Evolutionary conservation across 768 basidiomycete species (phyloP), one percentile per base, ranked within the genome.

Genomic region (Phanerodontia chrysosporium): DNA sequence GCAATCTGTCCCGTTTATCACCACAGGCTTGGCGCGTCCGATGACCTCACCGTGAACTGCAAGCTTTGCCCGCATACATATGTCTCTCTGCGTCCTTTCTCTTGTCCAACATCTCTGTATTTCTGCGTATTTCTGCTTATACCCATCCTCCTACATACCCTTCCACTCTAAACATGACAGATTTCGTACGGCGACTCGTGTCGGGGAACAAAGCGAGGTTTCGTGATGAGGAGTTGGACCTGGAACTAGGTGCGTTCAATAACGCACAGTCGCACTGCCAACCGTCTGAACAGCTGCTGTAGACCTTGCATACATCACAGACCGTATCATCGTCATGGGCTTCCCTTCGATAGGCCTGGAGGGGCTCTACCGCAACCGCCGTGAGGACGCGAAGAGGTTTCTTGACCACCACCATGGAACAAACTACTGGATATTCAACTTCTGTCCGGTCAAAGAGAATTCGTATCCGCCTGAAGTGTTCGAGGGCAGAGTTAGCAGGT

Each of bases 341-440:
- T 94, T 88, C 69, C 93, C 93, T 0, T 91, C 93, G 0, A 73
- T 78, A 1, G 93, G 93, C 0, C 66, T 94, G 1, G 91, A 92
- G 64, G 80, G 86, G 1, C 69, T 90, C 42, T 96, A 96, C 65
- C 80, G 93, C 45, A 96, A 96, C 67, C 79, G 77, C 32, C 77
- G 88, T 36, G 82, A 86, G 27, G 90, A 95, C 66, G 89, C 86
- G 1, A 84, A 85, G 62, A 80, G 78, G 42, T 93, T 95, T 69
- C 77, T 94, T 5, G 84, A 89, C 27, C 75, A 83, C 55, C 77
- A 86, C 48, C 91, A 94, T 66, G 83, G 83, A 4, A 79, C 84
- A 65, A 85, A 91, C 66, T 95, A 83, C 69, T 90, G 91, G 86
- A 83, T 95, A 10, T 94, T 91, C 79, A 95, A 96, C 70, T 85